Evolutionary conservation across 495 filamentous ascomycete genomes (phyloP).

Genomic region (Penicillium longicatenatum): DNA sequence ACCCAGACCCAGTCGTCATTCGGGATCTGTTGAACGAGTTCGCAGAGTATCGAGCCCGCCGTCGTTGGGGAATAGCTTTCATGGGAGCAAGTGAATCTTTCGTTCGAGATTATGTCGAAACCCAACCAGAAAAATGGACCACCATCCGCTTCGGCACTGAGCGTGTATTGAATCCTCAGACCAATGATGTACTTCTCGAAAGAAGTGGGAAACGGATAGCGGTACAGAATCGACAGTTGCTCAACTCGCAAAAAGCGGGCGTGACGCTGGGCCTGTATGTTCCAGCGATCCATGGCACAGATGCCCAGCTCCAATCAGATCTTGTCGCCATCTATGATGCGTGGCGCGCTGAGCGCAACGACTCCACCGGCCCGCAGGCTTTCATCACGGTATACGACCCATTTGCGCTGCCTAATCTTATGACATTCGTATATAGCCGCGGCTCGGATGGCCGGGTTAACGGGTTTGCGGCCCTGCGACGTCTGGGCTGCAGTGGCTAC

Average conservation of each 20-base stretch:
- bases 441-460: constrained; percentile 30
- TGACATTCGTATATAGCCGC: constrained; percentile 47
- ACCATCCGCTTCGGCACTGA: constrained; percentile 44
- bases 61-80: constrained; percentile 36
- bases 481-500: constrained; percentile 39
- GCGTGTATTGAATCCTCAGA: constrained; percentile 44
- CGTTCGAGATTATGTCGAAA: constrained; percentile 20
- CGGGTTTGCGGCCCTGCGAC: constrained; percentile 44
- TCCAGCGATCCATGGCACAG: constrained; percentile 27
- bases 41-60: constrained; percentile 29
- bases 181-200: constrained; percentile 44
- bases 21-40: constrained; percentile 38
- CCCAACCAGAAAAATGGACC: constrained; percentile 30
- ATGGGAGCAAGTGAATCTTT: constrained; percentile 40
- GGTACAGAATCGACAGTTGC: constrained; percentile 38
- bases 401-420: constrained; percentile 40
- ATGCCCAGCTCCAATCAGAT: constrained; percentile 31
- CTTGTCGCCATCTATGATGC: constrained; percentile 40
- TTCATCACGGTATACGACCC: constrained; percentile 49
- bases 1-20: constrained; percentile 17
- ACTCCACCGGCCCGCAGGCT: constrained; percentile 30
- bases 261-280: constrained; percentile 38
- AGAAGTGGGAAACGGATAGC: constrained; percentile 39
- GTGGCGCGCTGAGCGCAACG: constrained; percentile 41
- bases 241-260: constrained; percentile 36